Evolutionary conservation across 2,329 filamentous ascomycete species (phyloP).

Genomic region (Trichoderma asperellum): DNA sequence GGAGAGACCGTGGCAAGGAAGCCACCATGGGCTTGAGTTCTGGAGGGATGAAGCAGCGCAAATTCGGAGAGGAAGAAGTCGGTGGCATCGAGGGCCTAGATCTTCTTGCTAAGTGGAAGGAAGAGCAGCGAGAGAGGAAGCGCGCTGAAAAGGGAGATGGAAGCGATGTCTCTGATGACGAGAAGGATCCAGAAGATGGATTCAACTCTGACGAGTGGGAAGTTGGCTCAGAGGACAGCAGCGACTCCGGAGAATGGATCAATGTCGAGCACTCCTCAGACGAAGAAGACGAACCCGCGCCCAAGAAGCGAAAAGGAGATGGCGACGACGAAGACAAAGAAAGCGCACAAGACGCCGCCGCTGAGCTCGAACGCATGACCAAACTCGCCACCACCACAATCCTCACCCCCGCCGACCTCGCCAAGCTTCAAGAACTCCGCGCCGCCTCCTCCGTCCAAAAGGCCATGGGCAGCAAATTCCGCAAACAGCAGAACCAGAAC

Average conservation of each 20-base stretch:
- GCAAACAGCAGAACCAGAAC: constrained; percentile 53
- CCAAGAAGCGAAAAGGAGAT: constrained; percentile 48
- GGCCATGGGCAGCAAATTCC: constrained; percentile 50
- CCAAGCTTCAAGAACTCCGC: constrained; percentile 88
- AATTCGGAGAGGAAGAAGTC: constrained; percentile 79
- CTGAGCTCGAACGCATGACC: constrained; percentile 57
- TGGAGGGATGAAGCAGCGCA: constrained; percentile 74
- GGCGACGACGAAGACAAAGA: constrained; percentile 36
- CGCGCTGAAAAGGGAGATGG: constrained; percentile 68
- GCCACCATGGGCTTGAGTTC: constrained; percentile 80
- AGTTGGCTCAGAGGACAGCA: constrained; percentile 61
- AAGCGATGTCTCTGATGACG: constrained; percentile 60
- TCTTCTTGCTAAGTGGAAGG: constrained; percentile 89
- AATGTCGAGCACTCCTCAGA: constrained; percentile 73
- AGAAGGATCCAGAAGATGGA: constrained; percentile 58
- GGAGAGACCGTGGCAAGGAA: constrained; percentile 88
- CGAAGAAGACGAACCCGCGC: constrained; percentile 74
- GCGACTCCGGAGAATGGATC: constrained; percentile 88
- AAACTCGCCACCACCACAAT: constrained; percentile 91
- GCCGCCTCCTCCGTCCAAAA: constrained; percentile 73
- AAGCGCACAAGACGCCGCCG: constrained; percentile 50
- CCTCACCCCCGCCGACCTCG: constrained; percentile 92
- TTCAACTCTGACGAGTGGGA: constrained; percentile 64
- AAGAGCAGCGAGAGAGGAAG: constrained; percentile 79
- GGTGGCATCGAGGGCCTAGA: constrained; percentile 92